Conservation (phyloP, 306 rosid genomes). For the Prunus persica region Prunus_persica_NCBIv2 NC_034014.1:13062501-13063000, state of each 20-base stretch:
- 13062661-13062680: constrained; percentile 97
- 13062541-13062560: not conserved
- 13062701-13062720: constrained; percentile 68
- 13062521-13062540: not conserved
- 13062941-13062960: constrained; percentile 85
- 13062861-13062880: constrained; percentile 5
- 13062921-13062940: constrained; percentile 62
- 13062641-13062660: constrained; percentile 89
- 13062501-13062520: not conserved
- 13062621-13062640: not conserved
- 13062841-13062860: not conserved
- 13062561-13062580: not conserved
- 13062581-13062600: not conserved
- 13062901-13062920: not conserved
- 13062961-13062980: constrained; percentile 39
- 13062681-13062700: constrained; percentile 91
- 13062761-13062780: not conserved
- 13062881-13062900: constrained; percentile 7
- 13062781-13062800: not conserved
- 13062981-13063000: constrained; percentile 55
- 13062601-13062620: not conserved
- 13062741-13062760: constrained; percentile 61
- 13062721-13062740: constrained; percentile 77
- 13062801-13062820: not conserved
- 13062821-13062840: not conserved